Conservation (phyloP, 306 rosid genomes). For the Hylodesmum podocarpum region DNA sequence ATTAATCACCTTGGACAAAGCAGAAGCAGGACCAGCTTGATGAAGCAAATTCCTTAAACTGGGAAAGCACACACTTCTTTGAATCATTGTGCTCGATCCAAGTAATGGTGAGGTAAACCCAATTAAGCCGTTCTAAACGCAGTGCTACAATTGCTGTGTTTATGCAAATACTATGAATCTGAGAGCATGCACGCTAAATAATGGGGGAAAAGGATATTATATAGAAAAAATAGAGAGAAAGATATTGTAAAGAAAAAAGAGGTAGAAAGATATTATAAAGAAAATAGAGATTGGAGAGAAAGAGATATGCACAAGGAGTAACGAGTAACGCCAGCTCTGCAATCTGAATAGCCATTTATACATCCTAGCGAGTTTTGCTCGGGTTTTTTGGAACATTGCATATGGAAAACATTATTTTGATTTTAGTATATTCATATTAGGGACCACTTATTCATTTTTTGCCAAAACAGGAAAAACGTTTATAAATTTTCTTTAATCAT, state of each 20-base stretch:
- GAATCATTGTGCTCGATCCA: constrained; percentile 44
- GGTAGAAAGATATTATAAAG: no score
- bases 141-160: not conserved
- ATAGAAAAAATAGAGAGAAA: no score
- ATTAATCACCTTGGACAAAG: constrained; percentile 43
- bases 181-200: not conserved
- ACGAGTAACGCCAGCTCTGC: not conserved
- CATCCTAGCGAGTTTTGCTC: no score
- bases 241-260: no score
- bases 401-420: not conserved
- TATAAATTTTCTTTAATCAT: not conserved
- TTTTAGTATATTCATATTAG: not conserved
- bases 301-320: not conserved
- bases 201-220: not conserved
- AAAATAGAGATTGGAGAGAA: not conserved
- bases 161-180: not conserved
- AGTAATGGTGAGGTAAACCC: not conserved
- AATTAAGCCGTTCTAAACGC: not conserved
- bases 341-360: not conserved
- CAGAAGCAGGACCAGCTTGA: not conserved
- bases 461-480: not conserved
- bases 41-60: constrained; percentile 30
- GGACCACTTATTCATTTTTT: not conserved
- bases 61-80: not conserved
- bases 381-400: not conserved